These are phyloP conservation scores for Polymyxa betae DNA, from an alignment of 208 protist species.

Conservation along the genomic window DNA sequence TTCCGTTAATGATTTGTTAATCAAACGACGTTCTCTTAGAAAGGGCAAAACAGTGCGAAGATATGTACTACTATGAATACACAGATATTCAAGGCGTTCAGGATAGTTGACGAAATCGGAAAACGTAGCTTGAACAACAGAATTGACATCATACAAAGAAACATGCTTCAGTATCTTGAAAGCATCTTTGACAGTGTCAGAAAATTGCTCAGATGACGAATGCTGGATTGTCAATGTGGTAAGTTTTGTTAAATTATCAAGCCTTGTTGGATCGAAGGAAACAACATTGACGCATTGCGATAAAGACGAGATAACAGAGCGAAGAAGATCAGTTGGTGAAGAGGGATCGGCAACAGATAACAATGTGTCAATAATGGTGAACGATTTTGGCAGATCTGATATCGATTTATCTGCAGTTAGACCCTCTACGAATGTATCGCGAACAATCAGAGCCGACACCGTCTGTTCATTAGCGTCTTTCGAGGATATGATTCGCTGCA, in stretches of 20 bases:
- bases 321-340: background rate
- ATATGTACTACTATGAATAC: too few species aligned
- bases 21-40: too few species aligned
- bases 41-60: too few species aligned
- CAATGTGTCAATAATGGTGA: background rate
- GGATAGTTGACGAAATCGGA: too few species aligned
- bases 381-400: background rate
- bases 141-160: too few species aligned
- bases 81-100: too few species aligned
- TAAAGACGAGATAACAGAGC: background rate
- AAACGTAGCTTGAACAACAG: too few species aligned
- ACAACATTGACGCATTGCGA: background rate
- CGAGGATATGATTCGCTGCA: background rate
- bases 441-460: background rate
- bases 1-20: too few species aligned
- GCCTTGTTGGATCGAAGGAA: background rate
- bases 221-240: background rate
- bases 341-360: background rate
- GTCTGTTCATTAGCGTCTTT: background rate
- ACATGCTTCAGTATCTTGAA: too few species aligned
- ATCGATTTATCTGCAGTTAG: background rate
- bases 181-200: too few species aligned
- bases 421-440: background rate
- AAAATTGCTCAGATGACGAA: background rate
- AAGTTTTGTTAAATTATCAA: background rate